Evolutionary conservation across 768 basidiomycete genomes (phyloP).

Genomic region (Suillus subaureus): DNA sequence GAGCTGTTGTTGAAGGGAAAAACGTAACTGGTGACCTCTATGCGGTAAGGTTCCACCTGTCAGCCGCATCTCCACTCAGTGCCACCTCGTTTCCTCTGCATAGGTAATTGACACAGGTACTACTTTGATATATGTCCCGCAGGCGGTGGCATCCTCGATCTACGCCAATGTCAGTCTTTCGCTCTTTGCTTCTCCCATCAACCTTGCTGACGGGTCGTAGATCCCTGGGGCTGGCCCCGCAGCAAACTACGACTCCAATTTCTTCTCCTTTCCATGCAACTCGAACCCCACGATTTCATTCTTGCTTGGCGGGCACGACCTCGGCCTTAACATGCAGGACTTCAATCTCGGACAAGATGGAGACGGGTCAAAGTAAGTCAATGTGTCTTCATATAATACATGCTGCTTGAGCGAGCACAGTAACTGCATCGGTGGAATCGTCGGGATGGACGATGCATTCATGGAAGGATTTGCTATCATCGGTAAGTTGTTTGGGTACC

Average conservation of each 20-base stretch:
- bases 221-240: constrained; percentile 51
- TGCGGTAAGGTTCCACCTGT: constrained; percentile 21
- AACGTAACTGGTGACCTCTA: constrained; percentile 5
- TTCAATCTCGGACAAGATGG: constrained; percentile 54
- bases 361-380: constrained; percentile 34
- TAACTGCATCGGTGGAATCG: constrained; percentile 58
- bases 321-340: constrained; percentile 48
- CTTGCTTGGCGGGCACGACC: constrained; percentile 43
- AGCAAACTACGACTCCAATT: constrained; percentile 47
- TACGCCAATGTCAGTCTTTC: constrained; percentile 43
- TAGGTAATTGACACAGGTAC: constrained; percentile 74
- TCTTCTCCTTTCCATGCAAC: constrained; percentile 59
- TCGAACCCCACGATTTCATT: constrained; percentile 40
- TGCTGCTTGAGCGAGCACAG: constrained; percentile 25
- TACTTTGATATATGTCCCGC: constrained; percentile 62
- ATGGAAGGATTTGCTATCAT: constrained; percentile 59
- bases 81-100: background rate
- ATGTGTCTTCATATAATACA: background rate
- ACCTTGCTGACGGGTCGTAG: constrained; percentile 28
- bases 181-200: background rate
- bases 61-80: constrained; percentile 4
- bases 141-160: constrained; percentile 42
- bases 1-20: constrained; percentile 39
- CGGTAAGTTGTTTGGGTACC: constrained; percentile 34
- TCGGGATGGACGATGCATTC: constrained; percentile 48